Percentiles rank a stretch among this genome's conserved stretches.
phyloP scores from a whole-genome alignment of 2,329 filamentous ascomycete genomes.

The Trichophyton verrucosum region DNA sequence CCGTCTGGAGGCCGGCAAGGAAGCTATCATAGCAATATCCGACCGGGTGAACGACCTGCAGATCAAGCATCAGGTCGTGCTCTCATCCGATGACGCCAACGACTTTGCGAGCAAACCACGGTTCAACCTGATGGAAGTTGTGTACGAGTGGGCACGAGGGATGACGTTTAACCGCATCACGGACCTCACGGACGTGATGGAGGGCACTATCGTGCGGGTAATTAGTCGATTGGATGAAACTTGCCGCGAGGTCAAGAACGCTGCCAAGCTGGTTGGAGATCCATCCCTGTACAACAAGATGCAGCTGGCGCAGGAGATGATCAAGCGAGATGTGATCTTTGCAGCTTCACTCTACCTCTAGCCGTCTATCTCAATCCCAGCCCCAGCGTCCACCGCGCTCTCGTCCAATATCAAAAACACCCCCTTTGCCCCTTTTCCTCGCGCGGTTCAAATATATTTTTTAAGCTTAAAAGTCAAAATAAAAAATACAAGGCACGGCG shows the following conservation, averaged over 20 bases:
- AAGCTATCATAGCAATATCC: constrained; percentile 76
- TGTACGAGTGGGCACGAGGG: constrained; percentile 94
- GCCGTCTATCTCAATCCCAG: neutral
- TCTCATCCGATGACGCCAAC: constrained; percentile 78
- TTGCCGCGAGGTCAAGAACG: constrained; percentile 93
- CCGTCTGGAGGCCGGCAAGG: constrained; percentile 67
- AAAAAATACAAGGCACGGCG: neutral
- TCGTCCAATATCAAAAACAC: neutral
- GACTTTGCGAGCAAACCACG: constrained; percentile 79
- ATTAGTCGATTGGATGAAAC: constrained; percentile 93
- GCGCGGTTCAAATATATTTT: neutral
- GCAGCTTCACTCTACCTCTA: constrained; percentile 83
- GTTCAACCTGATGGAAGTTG: constrained; percentile 92
- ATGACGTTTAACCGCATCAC: constrained; percentile 99
- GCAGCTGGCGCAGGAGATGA: constrained; percentile 93
- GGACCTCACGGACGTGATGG: constrained; percentile 85
- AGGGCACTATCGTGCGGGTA: constrained; percentile 91
- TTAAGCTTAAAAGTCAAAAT: constrained; percentile 2
- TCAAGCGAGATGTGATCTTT: constrained; percentile 88
- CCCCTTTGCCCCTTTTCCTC: neutral
- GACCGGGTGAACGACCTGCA: constrained; percentile 89
- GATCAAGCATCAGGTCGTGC: constrained; percentile 80
- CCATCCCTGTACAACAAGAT: constrained; percentile 91
- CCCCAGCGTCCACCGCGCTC: neutral
- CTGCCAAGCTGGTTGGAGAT: constrained; percentile 87